phyloP scores from a whole-genome alignment of 2,329 filamentous ascomycete genomes.

The Epichloe aotearoae region DNA sequence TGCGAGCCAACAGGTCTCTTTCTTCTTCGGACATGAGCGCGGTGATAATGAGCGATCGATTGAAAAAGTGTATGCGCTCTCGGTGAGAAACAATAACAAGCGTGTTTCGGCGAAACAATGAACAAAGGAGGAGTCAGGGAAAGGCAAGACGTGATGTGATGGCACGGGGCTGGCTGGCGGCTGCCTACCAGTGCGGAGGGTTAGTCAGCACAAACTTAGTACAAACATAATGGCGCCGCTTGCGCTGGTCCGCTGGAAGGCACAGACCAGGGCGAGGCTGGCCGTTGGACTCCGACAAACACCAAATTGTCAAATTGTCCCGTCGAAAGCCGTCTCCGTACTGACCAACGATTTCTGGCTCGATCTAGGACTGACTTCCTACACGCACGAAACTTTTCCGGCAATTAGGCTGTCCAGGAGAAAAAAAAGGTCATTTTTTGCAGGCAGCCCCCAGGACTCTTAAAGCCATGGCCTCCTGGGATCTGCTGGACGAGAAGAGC shows the following conservation, averaged over 20 bases:
- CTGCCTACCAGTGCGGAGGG: too few species aligned
- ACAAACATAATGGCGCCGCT: neutral
- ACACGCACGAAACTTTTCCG: neutral
- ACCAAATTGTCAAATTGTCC: too few species aligned
- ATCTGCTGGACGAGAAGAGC: conserved; percentile 59
- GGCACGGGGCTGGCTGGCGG: neutral
- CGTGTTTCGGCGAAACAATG: neutral
- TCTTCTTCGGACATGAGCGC: conserved; percentile 35
- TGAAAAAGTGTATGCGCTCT: neutral
- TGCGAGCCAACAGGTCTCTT: conserved; percentile 39
- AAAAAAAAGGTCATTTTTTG: neutral
- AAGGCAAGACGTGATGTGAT: neutral
- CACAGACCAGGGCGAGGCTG: too few species aligned
- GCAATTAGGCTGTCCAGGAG: neutral
- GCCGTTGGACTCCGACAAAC: too few species aligned
- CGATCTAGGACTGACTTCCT: too few species aligned
- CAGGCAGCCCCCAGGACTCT: neutral
- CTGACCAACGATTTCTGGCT: too few species aligned
- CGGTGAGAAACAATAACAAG: neutral
- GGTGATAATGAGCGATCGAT: neutral
- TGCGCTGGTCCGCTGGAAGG: neutral
- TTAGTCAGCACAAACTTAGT: too few species aligned
- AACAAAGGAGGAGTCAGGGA: neutral
- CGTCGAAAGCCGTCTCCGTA: too few species aligned
- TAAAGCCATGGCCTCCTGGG: conserved; percentile 37